Conservation (phyloP, 768 basidiomycete genomes). For the Filobasidium wieringae region DNA sequence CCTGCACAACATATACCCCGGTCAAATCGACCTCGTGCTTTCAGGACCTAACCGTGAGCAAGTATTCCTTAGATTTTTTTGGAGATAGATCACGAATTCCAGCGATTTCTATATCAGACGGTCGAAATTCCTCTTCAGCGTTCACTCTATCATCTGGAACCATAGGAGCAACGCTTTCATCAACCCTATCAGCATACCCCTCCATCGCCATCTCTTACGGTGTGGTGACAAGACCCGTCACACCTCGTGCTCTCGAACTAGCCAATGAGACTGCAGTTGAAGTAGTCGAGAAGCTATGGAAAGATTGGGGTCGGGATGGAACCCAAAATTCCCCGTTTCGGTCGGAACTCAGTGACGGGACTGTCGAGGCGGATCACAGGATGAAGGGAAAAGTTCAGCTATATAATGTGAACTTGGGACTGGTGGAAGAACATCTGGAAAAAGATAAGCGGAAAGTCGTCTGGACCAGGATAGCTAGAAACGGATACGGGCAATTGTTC, state of each 20-base stretch:
- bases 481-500: conserved; percentile 71
- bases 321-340: conserved; percentile 12
- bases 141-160: conserved; percentile 86
- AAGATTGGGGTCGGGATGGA: conserved; percentile 68
- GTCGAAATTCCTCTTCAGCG: conserved; percentile 52
- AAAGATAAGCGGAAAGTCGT: conserved; percentile 54
- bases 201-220: conserved; percentile 85
- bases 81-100: too few species aligned
- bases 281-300: conserved; percentile 65
- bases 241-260: conserved; percentile 50
- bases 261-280: conserved; percentile 57
- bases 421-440: conserved; percentile 55
- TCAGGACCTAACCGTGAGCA: conserved; percentile 36
- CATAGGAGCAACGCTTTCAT: conserved; percentile 77
- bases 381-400: conserved; percentile 49
- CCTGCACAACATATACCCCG: conserved; percentile 75
- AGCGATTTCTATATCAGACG: conserved; percentile 20
- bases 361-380: conserved; percentile 39
- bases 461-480: conserved; percentile 79
- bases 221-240: conserved; percentile 58
- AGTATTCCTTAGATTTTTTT: too few species aligned
- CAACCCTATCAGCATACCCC: conserved; percentile 47
- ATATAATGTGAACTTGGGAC: conserved; percentile 61
- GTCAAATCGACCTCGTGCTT: conserved; percentile 70
- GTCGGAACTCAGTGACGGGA: conserved; percentile 19